Evolutionary conservation across 2,329 filamentous ascomycete species (phyloP).

Genomic region (Pseudopyricularia javanii): DNA sequence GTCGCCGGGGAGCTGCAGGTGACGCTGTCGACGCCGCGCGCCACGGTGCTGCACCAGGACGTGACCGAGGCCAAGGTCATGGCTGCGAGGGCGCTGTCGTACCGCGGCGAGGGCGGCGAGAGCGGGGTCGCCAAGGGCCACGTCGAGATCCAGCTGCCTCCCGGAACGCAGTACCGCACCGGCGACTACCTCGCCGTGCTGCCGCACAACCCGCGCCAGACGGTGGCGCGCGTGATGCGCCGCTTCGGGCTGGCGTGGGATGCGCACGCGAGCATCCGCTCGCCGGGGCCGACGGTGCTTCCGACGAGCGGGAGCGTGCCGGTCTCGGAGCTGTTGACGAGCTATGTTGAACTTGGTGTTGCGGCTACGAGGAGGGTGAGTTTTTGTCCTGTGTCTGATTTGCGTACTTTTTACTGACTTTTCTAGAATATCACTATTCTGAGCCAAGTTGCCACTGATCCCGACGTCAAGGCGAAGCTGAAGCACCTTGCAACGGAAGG

Average conservation of each 20-base stretch:
- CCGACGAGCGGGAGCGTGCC: constrained; percentile 7
- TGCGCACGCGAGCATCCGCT: constrained; percentile 35
- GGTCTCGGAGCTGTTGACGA: constrained; percentile 7
- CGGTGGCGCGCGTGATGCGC: constrained; percentile 39
- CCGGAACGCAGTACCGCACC: constrained; percentile 37
- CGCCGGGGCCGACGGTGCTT: constrained; percentile 12
- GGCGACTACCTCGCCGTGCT: constrained; percentile 52
- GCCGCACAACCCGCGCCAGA: constrained; percentile 42
- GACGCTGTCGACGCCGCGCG: constrained; percentile 13
- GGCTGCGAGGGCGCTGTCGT: constrained; percentile 27
- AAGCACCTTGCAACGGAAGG: constrained; percentile 14
- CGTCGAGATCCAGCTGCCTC: constrained; percentile 39
- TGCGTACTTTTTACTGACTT: not conserved
- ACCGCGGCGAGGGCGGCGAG: constrained; percentile 21
- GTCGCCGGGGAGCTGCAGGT: not conserved
- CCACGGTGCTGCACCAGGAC: constrained; percentile 30
- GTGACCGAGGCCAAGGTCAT: constrained; percentile 32
- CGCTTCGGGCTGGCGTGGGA: constrained; percentile 48
- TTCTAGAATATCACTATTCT: not conserved
- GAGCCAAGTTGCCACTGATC: not conserved
- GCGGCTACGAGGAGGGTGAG: constrained; percentile 8
- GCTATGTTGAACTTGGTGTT: constrained; percentile 10
- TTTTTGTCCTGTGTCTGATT: not conserved
- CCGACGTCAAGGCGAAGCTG: constrained; percentile 4
- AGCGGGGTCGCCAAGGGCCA: constrained; percentile 23